Evolutionary conservation across 768 basidiomycete species (phyloP).

Genomic region (Tricholoma hemisulphureum): DNA sequence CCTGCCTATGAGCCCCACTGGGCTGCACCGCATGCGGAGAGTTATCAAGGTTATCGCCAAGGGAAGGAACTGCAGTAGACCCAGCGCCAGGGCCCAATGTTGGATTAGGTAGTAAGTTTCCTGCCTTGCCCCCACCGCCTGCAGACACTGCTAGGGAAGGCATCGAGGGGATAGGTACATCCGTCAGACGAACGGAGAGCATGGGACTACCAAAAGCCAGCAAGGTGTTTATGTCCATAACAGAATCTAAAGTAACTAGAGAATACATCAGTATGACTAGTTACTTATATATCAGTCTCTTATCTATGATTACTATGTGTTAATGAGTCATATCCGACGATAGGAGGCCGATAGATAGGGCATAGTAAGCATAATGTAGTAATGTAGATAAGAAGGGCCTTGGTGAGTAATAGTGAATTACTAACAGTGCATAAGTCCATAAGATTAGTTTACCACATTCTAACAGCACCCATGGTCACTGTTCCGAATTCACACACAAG

Average conservation of each 20-base stretch:
- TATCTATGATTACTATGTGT: too few relatives aligned
- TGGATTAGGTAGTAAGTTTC: neutral
- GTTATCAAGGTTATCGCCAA: neutral
- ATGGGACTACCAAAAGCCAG: neutral
- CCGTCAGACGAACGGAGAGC: neutral
- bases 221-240: neutral
- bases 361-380: too few relatives aligned
- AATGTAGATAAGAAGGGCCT: too few relatives aligned
- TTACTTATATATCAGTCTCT: too few relatives aligned
- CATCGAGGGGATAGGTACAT: neutral
- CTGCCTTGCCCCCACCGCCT: neutral
- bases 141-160: neutral
- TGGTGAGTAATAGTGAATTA: too few relatives aligned
- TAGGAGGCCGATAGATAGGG: too few relatives aligned
- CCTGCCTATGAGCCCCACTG: neutral
- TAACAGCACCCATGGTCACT: too few relatives aligned
- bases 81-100: neutral
- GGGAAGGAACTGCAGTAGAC: neutral
- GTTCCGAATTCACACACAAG: too few relatives aligned
- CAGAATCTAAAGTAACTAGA: slow-evolving; percentile 6
- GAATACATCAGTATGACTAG: too few relatives aligned
- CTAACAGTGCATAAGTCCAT: too few relatives aligned
- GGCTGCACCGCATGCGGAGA: neutral
- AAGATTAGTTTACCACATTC: too few relatives aligned
- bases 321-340: too few relatives aligned